Conservation (phyloP, 805 yeast species). For the Sugiyamaella boreocaroliniensis region DNA sequence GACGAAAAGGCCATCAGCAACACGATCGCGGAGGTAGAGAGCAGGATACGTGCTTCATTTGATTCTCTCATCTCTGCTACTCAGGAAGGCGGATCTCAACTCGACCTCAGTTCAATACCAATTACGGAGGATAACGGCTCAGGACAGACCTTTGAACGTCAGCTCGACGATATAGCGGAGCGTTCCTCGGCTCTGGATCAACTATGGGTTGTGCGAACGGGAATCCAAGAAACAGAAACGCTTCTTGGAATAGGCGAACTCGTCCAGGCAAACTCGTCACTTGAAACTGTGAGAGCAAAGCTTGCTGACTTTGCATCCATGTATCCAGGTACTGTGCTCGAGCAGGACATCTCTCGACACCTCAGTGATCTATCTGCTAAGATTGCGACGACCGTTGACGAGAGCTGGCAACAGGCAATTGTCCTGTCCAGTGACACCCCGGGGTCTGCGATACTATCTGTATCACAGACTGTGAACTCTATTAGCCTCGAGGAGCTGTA, state of each 20-base stretch:
- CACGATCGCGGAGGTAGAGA: background rate
- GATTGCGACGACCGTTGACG: conserved; percentile 5
- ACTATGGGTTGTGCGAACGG: conserved; percentile 20
- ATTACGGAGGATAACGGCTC: background rate
- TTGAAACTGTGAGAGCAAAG: conserved; percentile 9
- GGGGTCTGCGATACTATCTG: background rate
- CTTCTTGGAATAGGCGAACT: conserved; percentile 17
- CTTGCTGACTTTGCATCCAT: conserved; percentile 8
- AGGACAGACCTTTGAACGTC: background rate
- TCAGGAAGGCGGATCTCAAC: background rate
- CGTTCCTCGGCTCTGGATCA: conserved; percentile 12
- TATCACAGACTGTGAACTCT: background rate
- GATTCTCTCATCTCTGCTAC: background rate
- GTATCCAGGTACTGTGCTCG: conserved; percentile 9
- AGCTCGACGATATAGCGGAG: background rate
- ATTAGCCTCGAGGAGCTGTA: conserved; percentile 1
- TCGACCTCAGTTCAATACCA: background rate
- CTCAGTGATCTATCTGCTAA: background rate
- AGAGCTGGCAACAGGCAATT: conserved; percentile 13
- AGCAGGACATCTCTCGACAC: conserved; percentile 5
- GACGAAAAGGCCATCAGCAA: background rate
- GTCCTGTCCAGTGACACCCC: conserved; percentile 1
- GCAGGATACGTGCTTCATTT: background rate
- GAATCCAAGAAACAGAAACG: conserved; percentile 18
- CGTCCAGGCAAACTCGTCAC: conserved; percentile 13